Evolutionary conservation across 441 rosid species (phyloP).

Genomic region (Populus trichocarpa): DNA sequence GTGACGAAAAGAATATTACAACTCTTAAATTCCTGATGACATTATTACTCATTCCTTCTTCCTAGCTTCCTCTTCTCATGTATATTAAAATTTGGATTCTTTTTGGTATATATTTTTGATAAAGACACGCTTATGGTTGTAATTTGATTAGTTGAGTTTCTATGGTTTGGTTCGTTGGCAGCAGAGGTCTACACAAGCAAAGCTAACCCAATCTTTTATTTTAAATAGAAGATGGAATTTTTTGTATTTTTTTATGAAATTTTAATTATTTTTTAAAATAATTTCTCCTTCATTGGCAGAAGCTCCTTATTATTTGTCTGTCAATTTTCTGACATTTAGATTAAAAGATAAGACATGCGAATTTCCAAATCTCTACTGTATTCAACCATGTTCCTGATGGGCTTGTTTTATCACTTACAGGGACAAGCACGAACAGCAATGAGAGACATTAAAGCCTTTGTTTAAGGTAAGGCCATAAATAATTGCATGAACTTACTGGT

Average conservation of each 20-base stretch:
- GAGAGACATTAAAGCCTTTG: neutral
- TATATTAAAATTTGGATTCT: neutral
- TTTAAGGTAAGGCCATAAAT: neutral
- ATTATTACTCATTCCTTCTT: neutral
- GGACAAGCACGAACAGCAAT: neutral
- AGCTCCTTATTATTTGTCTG: too few relatives aligned
- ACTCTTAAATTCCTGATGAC: conserved; percentile 3
- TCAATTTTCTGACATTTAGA: too few relatives aligned
- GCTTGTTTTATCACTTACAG: neutral
- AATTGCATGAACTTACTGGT: neutral
- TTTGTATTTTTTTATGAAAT: too few relatives aligned
- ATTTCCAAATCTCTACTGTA: neutral
- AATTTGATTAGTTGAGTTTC: too few relatives aligned
- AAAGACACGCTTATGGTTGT: too few relatives aligned
- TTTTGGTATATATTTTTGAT: too few relatives aligned
- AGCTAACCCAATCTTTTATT: too few relatives aligned
- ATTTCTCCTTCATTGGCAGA: too few relatives aligned
- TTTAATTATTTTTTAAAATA: too few relatives aligned
- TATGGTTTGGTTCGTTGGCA: too few relatives aligned
- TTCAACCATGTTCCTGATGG: neutral
- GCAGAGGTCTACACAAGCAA: too few relatives aligned
- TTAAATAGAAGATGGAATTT: too few relatives aligned
- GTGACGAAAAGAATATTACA: conserved; percentile 12
- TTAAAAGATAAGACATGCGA: neutral
- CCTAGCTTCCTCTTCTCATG: neutral